phyloP scores from a whole-genome alignment of 1,139 yeast genomes.

The Candida smagusa region DNA sequence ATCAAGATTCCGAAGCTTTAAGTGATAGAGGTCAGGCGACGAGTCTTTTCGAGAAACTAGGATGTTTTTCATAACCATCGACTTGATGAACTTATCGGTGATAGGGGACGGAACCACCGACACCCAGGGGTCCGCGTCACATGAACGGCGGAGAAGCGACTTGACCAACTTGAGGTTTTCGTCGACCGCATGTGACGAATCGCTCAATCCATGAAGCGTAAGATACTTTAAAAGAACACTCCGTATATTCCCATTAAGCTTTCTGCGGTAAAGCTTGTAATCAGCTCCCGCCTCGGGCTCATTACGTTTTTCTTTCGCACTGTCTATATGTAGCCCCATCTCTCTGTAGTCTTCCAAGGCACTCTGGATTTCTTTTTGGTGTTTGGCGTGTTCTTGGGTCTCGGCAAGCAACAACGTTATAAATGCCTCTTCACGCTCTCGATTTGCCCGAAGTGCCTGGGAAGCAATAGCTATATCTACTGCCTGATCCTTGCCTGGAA shows the following conservation, averaged over 20 bases:
- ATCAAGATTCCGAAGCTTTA: slow-evolving; percentile 3
- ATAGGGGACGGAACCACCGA: slow-evolving; percentile 10
- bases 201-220: slow-evolving; percentile 22
- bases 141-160: slow-evolving; percentile 5
- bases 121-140: slow-evolving; percentile 14
- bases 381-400: slow-evolving; percentile 1
- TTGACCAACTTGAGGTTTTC: slow-evolving; percentile 11
- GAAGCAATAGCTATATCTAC: slow-evolving; percentile 37
- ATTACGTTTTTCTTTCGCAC: no score
- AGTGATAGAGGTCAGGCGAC: slow-evolving; percentile 1
- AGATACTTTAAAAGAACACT: slow-evolving; percentile 22
- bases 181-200: slow-evolving; percentile 18
- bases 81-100: slow-evolving; percentile 16
- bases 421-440: slow-evolving; percentile 16
- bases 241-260: slow-evolving; percentile 13
- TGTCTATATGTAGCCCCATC: slow-evolving; percentile 1
- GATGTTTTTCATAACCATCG: slow-evolving; percentile 17
- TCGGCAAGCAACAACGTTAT: slow-evolving; percentile 8
- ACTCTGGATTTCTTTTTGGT: slow-evolving; percentile 6
- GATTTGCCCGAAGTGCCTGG: slow-evolving; percentile 16
- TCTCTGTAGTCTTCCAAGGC: slow-evolving; percentile 9
- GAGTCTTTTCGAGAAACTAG: slow-evolving; percentile 14
- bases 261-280: background rate
- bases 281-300: no score
- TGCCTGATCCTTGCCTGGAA: slow-evolving; percentile 35